Evolutionary conservation across 805 yeast genomes (phyloP).

Genomic region (Saccharomycopsis javanensis): DNA sequence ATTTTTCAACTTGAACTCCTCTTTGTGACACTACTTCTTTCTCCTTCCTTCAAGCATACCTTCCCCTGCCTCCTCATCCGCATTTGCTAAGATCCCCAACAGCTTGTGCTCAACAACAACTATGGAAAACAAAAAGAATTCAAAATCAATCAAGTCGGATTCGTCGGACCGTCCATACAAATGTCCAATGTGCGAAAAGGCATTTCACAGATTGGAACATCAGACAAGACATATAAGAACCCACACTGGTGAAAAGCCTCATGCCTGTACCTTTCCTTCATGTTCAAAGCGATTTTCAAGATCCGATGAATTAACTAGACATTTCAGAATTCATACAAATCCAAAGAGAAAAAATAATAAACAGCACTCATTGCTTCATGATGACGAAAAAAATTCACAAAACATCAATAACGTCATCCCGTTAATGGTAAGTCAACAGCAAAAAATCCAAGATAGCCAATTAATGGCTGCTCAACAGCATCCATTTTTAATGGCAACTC

Average conservation of each 20-base stretch:
- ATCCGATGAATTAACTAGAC: slow-evolving; percentile 68
- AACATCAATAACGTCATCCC: neutral
- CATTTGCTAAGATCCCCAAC: neutral
- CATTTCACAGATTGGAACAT: slow-evolving; percentile 67
- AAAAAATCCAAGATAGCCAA: neutral
- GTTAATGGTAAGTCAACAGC: neutral
- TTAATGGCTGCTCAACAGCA: neutral
- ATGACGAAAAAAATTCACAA: neutral
- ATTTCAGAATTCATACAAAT: slow-evolving; percentile 60
- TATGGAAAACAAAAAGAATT: slow-evolving; percentile 1
- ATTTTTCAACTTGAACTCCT: too few species aligned
- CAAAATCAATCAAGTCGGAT: neutral
- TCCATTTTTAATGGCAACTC: neutral
- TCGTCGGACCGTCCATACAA: slow-evolving; percentile 48
- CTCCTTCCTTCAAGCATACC: too few species aligned
- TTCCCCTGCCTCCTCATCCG: too few species aligned
- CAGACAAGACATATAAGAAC: slow-evolving; percentile 73
- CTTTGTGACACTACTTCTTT: too few species aligned
- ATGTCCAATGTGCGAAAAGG: slow-evolving; percentile 66
- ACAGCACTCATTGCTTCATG: slow-evolving; percentile 8
- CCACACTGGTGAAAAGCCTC: slow-evolving; percentile 78
- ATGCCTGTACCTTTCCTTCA: slow-evolving; percentile 62
- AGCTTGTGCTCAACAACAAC: neutral
- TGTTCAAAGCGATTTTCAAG: slow-evolving; percentile 60
- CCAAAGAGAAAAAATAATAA: slow-evolving; percentile 45